These are phyloP conservation scores for Lachnellula occidentalis DNA, from an alignment of 2,329 filamentous ascomycete species.

Conservation along the genomic window DNA sequence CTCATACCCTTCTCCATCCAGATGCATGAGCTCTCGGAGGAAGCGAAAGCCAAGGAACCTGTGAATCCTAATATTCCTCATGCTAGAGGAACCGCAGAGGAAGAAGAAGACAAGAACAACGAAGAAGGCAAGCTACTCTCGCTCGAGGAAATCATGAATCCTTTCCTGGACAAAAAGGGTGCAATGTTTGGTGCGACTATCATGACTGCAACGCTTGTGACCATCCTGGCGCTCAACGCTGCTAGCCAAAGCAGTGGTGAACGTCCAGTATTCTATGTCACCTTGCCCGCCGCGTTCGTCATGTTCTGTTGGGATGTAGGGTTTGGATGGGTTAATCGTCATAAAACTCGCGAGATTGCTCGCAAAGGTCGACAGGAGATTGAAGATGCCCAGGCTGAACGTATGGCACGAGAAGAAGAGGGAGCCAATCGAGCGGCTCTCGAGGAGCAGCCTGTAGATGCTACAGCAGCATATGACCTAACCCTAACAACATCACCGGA, in stretches of 20 bases:
- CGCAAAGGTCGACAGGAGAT: slow-evolving; percentile 47
- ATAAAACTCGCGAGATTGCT: slow-evolving; percentile 59
- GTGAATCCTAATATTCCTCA: slow-evolving; percentile 70
- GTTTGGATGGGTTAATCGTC: slow-evolving; percentile 57
- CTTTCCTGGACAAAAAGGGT: slow-evolving; percentile 62
- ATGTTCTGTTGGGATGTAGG: slow-evolving; percentile 64
- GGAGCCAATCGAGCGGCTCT: neutral
- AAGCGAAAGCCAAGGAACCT: slow-evolving; percentile 48
- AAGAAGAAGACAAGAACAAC: slow-evolving; percentile 44
- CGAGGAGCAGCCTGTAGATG: slow-evolving; percentile 5
- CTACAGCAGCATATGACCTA: neutral
- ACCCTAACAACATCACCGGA: slow-evolving; percentile 1
- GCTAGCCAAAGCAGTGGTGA: slow-evolving; percentile 44
- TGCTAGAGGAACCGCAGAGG: slow-evolving; percentile 49
- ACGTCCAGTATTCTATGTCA: slow-evolving; percentile 62
- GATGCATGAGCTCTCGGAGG: slow-evolving; percentile 61
- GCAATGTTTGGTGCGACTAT: slow-evolving; percentile 59
- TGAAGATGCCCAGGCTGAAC: slow-evolving; percentile 38
- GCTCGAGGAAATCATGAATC: slow-evolving; percentile 70
- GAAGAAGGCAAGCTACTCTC: slow-evolving; percentile 52
- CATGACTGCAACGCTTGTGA: slow-evolving; percentile 63
- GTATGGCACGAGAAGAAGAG: slow-evolving; percentile 33
- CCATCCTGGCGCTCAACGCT: slow-evolving; percentile 61
- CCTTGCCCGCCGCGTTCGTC: slow-evolving; percentile 60
- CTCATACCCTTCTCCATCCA: slow-evolving; percentile 62